Conservation (phyloP, 2,329 filamentous ascomycete genomes). For the Hymenoscyphus occultus region DNA sequence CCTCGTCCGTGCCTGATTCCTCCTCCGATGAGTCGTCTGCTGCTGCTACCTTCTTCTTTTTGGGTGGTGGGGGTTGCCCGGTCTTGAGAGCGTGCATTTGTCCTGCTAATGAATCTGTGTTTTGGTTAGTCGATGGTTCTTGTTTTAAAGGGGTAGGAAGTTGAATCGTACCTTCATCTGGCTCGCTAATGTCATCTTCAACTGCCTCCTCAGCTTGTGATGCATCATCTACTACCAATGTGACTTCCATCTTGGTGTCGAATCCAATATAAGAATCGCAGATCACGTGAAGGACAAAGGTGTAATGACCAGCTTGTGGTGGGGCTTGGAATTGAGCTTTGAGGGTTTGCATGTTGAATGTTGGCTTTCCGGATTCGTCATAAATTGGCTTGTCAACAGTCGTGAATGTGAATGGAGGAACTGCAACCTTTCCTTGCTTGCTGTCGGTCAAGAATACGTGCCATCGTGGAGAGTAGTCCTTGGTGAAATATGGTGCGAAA, state of each 20-base stretch:
- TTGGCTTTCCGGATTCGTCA: conserved; percentile 75
- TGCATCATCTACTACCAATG: conserved; percentile 82
- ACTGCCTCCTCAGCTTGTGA: conserved; percentile 75
- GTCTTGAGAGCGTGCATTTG: conserved; percentile 87
- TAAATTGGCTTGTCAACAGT: conserved; percentile 89
- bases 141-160: neutral
- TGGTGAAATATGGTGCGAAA: conserved; percentile 84
- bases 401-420: conserved; percentile 93
- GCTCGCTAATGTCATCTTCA: conserved; percentile 96
- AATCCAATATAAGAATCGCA: conserved; percentile 96
- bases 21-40: conserved; percentile 66
- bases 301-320: conserved; percentile 87
- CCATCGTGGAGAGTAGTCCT: conserved; percentile 88
- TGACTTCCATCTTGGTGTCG: conserved; percentile 88
- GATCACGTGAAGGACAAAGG: conserved; percentile 88
- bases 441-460: conserved; percentile 91
- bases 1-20: conserved; percentile 79
- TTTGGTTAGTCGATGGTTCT: conserved; percentile 22
- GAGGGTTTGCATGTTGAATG: conserved; percentile 91
- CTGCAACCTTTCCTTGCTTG: conserved; percentile 93
- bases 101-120: conserved; percentile 77
- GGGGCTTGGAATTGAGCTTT: conserved; percentile 97
- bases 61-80: conserved; percentile 52
- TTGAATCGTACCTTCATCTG: conserved; percentile 79
- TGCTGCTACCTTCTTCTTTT: conserved; percentile 54